Base-by-base conservation (phyloP, 1,284 basidiomycete genomes). In the Abortiporus biennis region DNA sequence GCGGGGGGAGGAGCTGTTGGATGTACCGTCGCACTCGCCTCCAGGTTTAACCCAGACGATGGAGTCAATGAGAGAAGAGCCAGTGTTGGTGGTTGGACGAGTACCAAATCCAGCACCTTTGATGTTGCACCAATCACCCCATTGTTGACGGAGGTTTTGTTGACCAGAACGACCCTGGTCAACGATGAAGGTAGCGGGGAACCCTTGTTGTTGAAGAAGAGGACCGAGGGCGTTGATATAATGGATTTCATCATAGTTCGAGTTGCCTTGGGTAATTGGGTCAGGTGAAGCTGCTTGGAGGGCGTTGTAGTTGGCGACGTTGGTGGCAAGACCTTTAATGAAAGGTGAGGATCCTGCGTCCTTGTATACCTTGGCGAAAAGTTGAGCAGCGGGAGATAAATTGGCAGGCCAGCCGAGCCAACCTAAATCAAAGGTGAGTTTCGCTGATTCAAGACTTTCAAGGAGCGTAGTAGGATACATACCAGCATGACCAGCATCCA, bases 21-120 rank as follows among this genome's bases (percentile, higher is more conserved):
- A 74, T 33, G 78, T 81, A 49, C 78, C 78, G 55, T 81, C 79
- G 47, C 68, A 76, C 62, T 81, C 78, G 50, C 78, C 78, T 69
- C 77, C 77, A 42, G 79, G 78, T 66, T 83, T 82, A 51, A 78
- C 71, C 78, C 78, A 81, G 47, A 80, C 76, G 56, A 81, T 74
- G 36, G 76, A 62, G 54, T 81, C 80, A 50, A 81, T 76, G 54
- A 72, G 62, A 38, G 64, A 58, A 40, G 67, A 71, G 31, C 74
- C 73, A 23, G 76, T 79, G 66, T 68, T 72, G 42, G 65, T 66
- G 16, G 78, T 80, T 23, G 78, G 79, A 46, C 67, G 76, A 30
- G 61, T 71, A 48, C 79, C 79, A 57, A 80, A 80, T 42, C 78
- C 79, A 43, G 78, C 74, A 50, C 69, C 69, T 53, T 71, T 69